Conservation (phyloP, 176 grass and related monocot genomes). For the Cenchrus fungigraminus region DNA sequence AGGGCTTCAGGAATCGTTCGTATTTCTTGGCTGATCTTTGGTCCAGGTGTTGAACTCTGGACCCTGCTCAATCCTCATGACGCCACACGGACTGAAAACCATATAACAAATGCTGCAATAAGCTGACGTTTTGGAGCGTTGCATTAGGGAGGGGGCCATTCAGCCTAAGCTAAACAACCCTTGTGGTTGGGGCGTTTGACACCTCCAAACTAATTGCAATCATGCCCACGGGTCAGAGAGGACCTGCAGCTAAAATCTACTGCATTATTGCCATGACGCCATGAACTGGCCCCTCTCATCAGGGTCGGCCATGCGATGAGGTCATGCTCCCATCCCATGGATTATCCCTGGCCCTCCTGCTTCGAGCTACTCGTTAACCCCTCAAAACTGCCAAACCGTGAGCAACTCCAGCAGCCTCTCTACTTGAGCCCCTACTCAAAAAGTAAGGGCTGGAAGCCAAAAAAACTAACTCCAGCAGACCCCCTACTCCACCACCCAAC, state of each 20-base stretch:
- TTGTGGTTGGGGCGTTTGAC: slow-evolving; percentile 40
- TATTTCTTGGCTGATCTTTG: neutral
- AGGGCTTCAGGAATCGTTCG: slow-evolving; percentile 1
- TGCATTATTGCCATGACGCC: slow-evolving; percentile 49
- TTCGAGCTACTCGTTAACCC: slow-evolving; percentile 4
- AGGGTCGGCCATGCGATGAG: slow-evolving; percentile 33
- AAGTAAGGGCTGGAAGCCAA: too few species aligned
- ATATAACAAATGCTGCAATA: neutral
- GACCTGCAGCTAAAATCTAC: slow-evolving; percentile 34
- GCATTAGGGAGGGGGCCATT: neutral
- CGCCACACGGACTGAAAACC: neutral
- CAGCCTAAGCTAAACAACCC: slow-evolving; percentile 24
- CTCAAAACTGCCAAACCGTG: slow-evolving; percentile 35
- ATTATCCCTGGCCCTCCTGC: neutral
- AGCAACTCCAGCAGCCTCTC: too few species aligned
- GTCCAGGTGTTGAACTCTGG: slow-evolving; percentile 16
- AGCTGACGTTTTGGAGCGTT: slow-evolving; percentile 35
- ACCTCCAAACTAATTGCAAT: slow-evolving; percentile 45
- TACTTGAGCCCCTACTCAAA: too few species aligned
- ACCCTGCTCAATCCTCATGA: neutral
- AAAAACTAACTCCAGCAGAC: too few species aligned
- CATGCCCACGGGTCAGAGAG: slow-evolving; percentile 24
- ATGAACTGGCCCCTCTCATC: slow-evolving; percentile 20
- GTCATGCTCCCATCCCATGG: neutral
- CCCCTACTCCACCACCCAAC: too few species aligned